These are phyloP conservation scores for Cercophora sp. DNA, from an alignment of 495 filamentous ascomycete genomes.

Conservation along the genomic window DNA sequence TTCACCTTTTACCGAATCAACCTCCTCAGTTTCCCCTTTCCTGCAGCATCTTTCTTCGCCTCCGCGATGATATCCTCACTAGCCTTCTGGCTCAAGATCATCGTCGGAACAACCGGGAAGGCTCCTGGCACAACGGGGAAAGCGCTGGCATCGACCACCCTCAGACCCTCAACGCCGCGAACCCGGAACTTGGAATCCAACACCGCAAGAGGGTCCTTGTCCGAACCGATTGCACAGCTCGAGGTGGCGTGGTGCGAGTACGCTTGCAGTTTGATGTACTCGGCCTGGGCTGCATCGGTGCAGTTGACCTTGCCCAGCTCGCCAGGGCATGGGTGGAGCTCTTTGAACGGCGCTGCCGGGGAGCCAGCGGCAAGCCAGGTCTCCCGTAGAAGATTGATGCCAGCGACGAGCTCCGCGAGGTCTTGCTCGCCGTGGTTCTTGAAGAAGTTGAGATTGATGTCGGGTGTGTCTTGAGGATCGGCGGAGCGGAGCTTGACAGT, in stretches of 20 bases:
- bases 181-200: conserved; percentile 10
- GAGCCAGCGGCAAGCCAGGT: conserved; percentile 15
- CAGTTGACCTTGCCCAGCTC: conserved; percentile 19
- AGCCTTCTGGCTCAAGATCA: conserved; percentile 11
- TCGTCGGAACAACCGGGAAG: conserved; percentile 9
- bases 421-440: conserved; percentile 33
- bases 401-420: conserved; percentile 44
- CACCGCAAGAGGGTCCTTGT: conserved; percentile 5
- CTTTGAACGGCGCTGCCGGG: conserved; percentile 24
- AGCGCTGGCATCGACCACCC: conserved; percentile 7
- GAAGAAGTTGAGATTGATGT: conserved; percentile 53
- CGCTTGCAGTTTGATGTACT: conserved; percentile 9
- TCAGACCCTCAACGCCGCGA: conserved; percentile 3
- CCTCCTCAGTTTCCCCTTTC: too few relatives aligned
- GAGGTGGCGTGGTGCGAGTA: conserved; percentile 13
- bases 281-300: conserved; percentile 21
- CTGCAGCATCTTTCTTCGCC: conserved; percentile 3
- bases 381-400: conserved; percentile 36
- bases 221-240: conserved; percentile 4
- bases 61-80: conserved; percentile 7
- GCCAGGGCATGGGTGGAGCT: conserved; percentile 32
- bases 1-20: too few relatives aligned
- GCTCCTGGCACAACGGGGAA: conserved; percentile 5
- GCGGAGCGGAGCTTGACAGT: conserved; percentile 43
- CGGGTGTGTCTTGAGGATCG: conserved; percentile 47